These are phyloP conservation scores for Acorus gramineus DNA, from an alignment of 106 monocot genomes.

Conservation along the genomic window DNA sequence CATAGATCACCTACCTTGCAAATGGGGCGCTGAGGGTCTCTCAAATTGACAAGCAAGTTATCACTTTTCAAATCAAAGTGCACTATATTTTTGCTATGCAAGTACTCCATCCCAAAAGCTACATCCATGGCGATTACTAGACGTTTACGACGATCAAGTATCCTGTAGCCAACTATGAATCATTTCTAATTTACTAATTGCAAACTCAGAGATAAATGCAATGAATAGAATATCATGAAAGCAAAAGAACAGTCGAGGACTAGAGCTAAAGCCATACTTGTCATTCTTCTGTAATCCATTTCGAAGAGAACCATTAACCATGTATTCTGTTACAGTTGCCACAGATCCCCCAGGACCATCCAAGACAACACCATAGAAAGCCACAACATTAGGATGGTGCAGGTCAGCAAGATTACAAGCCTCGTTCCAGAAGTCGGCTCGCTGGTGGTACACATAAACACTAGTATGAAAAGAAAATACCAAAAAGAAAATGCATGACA, in stretches of 20 bases:
- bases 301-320: slow-evolving; percentile 77
- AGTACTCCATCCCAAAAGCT: slow-evolving; percentile 54
- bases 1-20: slow-evolving; percentile 29
- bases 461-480: background rate
- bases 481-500: background rate
- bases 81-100: slow-evolving; percentile 41
- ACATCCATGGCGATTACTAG: slow-evolving; percentile 38
- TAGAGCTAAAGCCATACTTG: slow-evolving; percentile 25
- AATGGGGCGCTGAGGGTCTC: slow-evolving; percentile 45
- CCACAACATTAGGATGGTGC: slow-evolving; percentile 77
- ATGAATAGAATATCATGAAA: background rate
- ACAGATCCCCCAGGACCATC: slow-evolving; percentile 66
- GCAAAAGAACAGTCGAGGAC: background rate
- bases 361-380: slow-evolving; percentile 65
- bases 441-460: slow-evolving; percentile 23
- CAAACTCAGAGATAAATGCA: too few relatives aligned
- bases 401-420: slow-evolving; percentile 68
- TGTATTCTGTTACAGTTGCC: slow-evolving; percentile 75
- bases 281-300: slow-evolving; percentile 56
- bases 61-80: slow-evolving; percentile 55
- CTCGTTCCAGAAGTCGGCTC: slow-evolving; percentile 75
- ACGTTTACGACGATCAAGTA: slow-evolving; percentile 23
- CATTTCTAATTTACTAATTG: background rate
- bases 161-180: slow-evolving; percentile 10
- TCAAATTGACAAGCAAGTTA: slow-evolving; percentile 46